Conservation (phyloP, 306 rosid genomes). For the Gastrolobium bilobum region DNA sequence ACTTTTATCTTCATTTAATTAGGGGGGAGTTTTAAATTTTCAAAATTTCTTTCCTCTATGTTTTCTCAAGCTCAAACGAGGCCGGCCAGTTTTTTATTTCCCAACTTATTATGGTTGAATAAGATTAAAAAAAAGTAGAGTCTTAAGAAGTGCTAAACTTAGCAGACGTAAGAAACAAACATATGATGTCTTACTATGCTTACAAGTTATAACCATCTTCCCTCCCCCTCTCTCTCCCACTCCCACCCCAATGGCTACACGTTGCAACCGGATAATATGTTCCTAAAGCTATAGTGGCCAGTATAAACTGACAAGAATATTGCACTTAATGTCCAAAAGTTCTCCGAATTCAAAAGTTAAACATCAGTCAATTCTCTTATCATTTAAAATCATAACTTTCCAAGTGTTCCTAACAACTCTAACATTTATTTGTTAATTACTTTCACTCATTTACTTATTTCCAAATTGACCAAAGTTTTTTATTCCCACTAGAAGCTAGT, state of each 20-base stretch:
- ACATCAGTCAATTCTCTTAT: constrained; percentile 1
- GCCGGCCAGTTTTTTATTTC: too few relatives aligned
- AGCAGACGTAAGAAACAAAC: neutral
- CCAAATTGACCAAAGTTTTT: neutral
- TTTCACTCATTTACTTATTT: constrained; percentile 15
- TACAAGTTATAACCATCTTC: neutral
- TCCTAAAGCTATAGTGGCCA: neutral
- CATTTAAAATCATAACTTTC: neutral
- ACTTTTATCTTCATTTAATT: too few relatives aligned
- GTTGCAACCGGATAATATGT: neutral
- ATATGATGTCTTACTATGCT: neutral
- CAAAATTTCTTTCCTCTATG: too few relatives aligned
- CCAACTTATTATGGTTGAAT: too few relatives aligned
- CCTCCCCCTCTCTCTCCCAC: neutral
- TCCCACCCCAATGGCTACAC: constrained; percentile 8
- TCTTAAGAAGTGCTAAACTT: neutral
- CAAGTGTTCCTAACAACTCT: neutral
- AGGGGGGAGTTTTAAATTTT: too few relatives aligned
- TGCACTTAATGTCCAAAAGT: neutral
- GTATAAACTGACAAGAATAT: constrained; percentile 6
- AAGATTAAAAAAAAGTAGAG: neutral
- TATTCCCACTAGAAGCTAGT: constrained; percentile 10
- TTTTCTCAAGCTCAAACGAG: too few relatives aligned
- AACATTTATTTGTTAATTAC: neutral
- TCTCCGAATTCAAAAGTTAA: neutral